Evolutionary conservation across 495 filamentous ascomycete genomes (phyloP), one percentile per base, ranked within the genome.

Genomic region (Xylaria longipes): DNA sequence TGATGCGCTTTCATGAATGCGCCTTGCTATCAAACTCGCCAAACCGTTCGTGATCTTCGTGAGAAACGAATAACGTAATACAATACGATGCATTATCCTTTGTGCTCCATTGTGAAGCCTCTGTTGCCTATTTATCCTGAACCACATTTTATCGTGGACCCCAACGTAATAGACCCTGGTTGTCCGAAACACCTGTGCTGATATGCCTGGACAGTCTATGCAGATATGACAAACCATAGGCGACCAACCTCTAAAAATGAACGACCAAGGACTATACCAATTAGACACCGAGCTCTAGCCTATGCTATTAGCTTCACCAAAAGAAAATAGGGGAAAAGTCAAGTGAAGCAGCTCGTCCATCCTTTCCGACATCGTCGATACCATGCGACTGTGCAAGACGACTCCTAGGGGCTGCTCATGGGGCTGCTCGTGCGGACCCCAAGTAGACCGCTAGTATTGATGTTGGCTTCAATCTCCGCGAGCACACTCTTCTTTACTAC

Each of bases 401-500:
- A 61, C 37, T 70, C 45, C 68, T 70, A 70, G 60, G 68, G 61
- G n/a, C 33, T 45, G 29, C 56, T 33, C 35, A 27, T n/a, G 22
- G 57, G 56, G 31, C 56, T 60, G 58, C 58, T 46, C 29, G 63
- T 63, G 52, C 46, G 33, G 33, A 67, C 54, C 20, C 75, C 63
- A 43, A 75, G 68, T 5, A 73, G 54, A 27, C 72, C 74, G 17
- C 70, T 71, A 14, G 43, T 33, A 48, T 56, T 33, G 27, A 66
- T 61, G 35, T 46, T 68, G 27, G 75, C 71, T 65, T 79, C 75
- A 69, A 73, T 69, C 66, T 76, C 75, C 1, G 75, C 52, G 35
- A 79, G 73, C 17, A 56, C 61, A 57, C 70, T 73, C 66, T 79
- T 79, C 74, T 78, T 80, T 27, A 76, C 74, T 14, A 76, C 71